A percentile compares a stretch with the other conserved stretches of the same genome.
These are phyloP conservation scores for Mycocentrospora acerina DNA, from an alignment of 2,329 filamentous ascomycete genomes.

Conservation along the genomic window DNA sequence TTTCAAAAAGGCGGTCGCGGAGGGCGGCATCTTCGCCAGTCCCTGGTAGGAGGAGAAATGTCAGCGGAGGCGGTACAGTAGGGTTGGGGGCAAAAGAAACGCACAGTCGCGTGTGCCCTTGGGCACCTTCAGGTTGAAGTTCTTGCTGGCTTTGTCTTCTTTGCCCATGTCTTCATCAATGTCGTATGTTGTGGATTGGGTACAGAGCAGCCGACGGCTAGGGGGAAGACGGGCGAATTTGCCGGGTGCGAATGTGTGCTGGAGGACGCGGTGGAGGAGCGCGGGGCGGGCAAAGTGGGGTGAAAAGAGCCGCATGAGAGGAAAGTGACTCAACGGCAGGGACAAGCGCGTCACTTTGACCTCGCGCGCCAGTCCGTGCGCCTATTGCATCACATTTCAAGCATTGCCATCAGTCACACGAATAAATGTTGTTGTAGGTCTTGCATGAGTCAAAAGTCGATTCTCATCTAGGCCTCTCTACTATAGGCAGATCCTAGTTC, in stretches of 20 bases:
- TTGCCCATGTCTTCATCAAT: constrained; percentile 48
- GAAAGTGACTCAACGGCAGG: constrained; percentile 30
- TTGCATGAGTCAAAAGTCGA: too few relatives aligned
- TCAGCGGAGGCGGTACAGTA: constrained; percentile 13
- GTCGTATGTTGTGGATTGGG: constrained; percentile 12
- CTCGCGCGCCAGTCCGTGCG: constrained; percentile 16
- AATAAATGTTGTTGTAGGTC: too few relatives aligned
- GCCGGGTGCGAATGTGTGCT: constrained; percentile 17
- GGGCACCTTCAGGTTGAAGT: constrained; percentile 77
- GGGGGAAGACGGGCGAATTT: constrained; percentile 15
- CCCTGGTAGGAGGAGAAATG: constrained; percentile 24
- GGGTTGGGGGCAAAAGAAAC: constrained; percentile 61
- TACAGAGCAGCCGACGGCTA: constrained; percentile 19
- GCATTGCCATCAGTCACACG: too few relatives aligned
- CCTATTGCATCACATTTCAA: too few relatives aligned
- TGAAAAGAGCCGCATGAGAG: constrained; percentile 31
- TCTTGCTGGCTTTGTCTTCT: constrained; percentile 43
- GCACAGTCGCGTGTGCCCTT: constrained; percentile 87
- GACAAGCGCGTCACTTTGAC: constrained; percentile 18
- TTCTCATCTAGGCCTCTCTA: too few relatives aligned
- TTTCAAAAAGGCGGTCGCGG: constrained; percentile 39
- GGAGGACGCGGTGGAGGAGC: constrained; percentile 24
- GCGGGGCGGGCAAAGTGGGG: constrained; percentile 35
- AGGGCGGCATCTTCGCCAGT: constrained; percentile 38
- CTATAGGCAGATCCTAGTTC: too few relatives aligned